Evolutionary conservation across 176 grass and related monocot species (phyloP).

Genomic region (Guadua angustifolia): DNA sequence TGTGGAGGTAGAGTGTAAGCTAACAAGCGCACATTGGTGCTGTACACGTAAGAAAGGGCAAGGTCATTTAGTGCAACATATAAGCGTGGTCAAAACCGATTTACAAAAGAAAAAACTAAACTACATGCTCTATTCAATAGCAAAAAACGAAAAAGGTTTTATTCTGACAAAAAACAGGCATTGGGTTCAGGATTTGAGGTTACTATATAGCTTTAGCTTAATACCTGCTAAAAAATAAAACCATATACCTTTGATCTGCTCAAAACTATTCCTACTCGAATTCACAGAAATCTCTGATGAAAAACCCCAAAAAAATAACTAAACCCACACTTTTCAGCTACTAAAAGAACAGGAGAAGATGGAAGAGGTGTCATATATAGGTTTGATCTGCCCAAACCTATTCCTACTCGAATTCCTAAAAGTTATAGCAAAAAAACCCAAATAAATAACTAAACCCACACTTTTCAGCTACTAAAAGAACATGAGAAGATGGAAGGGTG

Average conservation of each 20-base stretch:
- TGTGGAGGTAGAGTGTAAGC: too few relatives aligned
- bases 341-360: too few relatives aligned
- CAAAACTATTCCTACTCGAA: too few relatives aligned
- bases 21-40: too few relatives aligned
- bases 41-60: neutral
- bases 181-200: neutral
- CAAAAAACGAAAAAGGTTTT: neutral
- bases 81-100: too few relatives aligned
- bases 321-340: too few relatives aligned
- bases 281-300: too few relatives aligned
- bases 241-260: neutral
- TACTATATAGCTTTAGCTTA: neutral
- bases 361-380: too few relatives aligned
- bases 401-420: neutral
- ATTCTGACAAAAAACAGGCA: neutral
- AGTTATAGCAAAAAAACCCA: neutral
- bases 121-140: too few relatives aligned
- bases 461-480: neutral
- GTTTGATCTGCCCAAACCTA: neutral
- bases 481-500: neutral
- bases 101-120: too few relatives aligned
- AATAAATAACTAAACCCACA: conserved; percentile 13
- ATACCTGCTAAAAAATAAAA: neutral
- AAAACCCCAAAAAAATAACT: too few relatives aligned
- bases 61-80: too few relatives aligned